phyloP scores from a whole-genome alignment of 345 rosid genomes.

The Cardamine occulta region DNA sequence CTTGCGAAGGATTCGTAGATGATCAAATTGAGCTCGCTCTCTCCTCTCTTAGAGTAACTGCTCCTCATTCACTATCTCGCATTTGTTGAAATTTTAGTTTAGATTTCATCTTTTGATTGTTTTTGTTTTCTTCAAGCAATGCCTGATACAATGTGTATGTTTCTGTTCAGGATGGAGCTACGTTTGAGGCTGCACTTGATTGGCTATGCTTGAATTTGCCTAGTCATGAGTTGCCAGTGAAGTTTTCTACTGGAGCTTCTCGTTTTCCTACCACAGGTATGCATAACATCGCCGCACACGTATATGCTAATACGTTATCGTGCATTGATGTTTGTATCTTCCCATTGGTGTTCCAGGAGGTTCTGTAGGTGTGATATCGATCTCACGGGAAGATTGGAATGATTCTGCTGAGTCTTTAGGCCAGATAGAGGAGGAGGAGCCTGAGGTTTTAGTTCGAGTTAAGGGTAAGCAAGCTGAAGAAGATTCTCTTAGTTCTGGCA shows the following conservation, averaged over 20 bases:
- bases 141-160: conserved; percentile 22
- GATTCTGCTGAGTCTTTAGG: conserved; percentile 49
- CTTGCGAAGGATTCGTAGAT: conserved; percentile 86
- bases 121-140: background rate
- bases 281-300: background rate
- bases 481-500: conserved; percentile 53
- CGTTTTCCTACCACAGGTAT: conserved; percentile 55
- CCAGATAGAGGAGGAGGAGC: conserved; percentile 44
- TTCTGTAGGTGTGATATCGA: conserved; percentile 72
- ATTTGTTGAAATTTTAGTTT: background rate
- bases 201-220: conserved; percentile 91
- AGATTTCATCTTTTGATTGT: background rate
- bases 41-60: conserved; percentile 70
- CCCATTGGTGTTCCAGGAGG: conserved; percentile 51
- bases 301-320: background rate
- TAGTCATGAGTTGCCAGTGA: conserved; percentile 77
- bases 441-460: conserved; percentile 53
- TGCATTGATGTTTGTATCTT: conserved; percentile 17
- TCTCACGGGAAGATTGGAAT: conserved; percentile 60
- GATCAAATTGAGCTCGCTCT: conserved; percentile 89
- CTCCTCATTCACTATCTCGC: background rate
- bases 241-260: conserved; percentile 79
- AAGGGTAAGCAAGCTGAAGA: conserved; percentile 56
- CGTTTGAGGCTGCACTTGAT: conserved; percentile 86
- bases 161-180: conserved; percentile 64